Percentiles rank a stretch among this genome's conserved stretches.
Evolutionary conservation across 306 rosid species (phyloP).

Genomic region (Cicer chorassanicum): DNA sequence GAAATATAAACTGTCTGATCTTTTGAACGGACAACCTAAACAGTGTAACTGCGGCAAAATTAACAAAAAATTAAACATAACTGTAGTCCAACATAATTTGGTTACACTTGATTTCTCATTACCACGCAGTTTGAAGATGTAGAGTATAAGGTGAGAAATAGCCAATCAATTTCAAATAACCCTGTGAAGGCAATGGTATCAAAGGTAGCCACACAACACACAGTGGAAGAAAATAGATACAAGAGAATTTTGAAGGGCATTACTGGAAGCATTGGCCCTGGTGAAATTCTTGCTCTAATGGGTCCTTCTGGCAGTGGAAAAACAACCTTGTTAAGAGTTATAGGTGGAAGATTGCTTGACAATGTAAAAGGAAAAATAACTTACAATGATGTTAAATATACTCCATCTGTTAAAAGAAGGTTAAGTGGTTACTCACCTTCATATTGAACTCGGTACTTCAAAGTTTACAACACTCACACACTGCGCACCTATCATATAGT

Average conservation of each 20-base stretch:
- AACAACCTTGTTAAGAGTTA: slow-evolving; percentile 84
- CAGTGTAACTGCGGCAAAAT: background rate
- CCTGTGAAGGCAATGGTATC: slow-evolving; percentile 64
- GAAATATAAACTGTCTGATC: background rate
- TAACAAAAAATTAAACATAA: background rate
- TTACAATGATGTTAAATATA: slow-evolving; percentile 73
- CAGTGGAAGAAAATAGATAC: slow-evolving; percentile 59
- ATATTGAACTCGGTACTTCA: too few relatives aligned
- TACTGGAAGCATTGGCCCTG: slow-evolving; percentile 92
- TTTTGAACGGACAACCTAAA: background rate
- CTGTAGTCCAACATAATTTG: background rate
- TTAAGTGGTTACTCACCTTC: slow-evolving; percentile 23
- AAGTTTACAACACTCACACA: too few relatives aligned
- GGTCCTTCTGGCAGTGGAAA: slow-evolving; percentile 99
- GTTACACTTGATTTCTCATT: slow-evolving; percentile 17
- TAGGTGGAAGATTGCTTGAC: slow-evolving; percentile 79
- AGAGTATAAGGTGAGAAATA: slow-evolving; percentile 71
- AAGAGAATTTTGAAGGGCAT: slow-evolving; percentile 81
- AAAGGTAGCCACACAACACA: slow-evolving; percentile 57
- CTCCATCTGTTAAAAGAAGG: slow-evolving; percentile 83
- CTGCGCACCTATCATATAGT: background rate
- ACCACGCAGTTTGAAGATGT: slow-evolving; percentile 89
- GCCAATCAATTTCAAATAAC: slow-evolving; percentile 47
- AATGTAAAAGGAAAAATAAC: slow-evolving; percentile 78
- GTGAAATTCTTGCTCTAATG: slow-evolving; percentile 95